phyloP scores from a whole-genome alignment of 2,329 filamentous ascomycete species.

The Xylaria sp. region DNA sequence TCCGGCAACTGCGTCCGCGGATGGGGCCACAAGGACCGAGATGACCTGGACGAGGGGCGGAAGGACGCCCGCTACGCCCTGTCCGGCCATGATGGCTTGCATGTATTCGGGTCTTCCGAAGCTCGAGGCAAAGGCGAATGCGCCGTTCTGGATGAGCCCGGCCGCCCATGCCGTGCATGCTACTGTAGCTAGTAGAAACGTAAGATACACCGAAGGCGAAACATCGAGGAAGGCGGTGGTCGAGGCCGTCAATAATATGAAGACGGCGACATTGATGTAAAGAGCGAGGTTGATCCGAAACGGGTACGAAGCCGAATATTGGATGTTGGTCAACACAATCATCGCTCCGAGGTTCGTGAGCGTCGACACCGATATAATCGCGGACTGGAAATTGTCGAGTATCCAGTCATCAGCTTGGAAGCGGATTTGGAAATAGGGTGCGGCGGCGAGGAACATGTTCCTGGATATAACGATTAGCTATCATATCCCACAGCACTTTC shows the following conservation, averaged over 20 bases:
- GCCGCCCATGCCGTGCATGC: constrained; percentile 77
- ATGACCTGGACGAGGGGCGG: constrained; percentile 82
- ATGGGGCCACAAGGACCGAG: constrained; percentile 69
- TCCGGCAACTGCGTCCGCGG: constrained; percentile 40
- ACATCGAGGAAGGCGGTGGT: constrained; percentile 69
- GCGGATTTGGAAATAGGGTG: constrained; percentile 86
- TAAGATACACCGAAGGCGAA: constrained; percentile 70
- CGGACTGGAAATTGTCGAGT: constrained; percentile 81
- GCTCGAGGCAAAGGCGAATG: constrained; percentile 86
- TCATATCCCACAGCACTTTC: constrained; percentile 17
- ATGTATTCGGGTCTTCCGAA: constrained; percentile 89
- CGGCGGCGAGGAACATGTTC: constrained; percentile 98
- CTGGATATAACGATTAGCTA: constrained; percentile 45
- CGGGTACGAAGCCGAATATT: constrained; percentile 83
- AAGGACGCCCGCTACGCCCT: constrained; percentile 88
- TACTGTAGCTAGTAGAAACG: constrained; percentile 81
- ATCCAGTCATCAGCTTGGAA: constrained; percentile 74
- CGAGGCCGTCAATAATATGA: constrained; percentile 77
- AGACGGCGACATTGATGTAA: constrained; percentile 74
- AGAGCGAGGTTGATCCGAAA: constrained; percentile 81
- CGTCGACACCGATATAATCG: constrained; percentile 85
- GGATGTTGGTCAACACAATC: constrained; percentile 76
- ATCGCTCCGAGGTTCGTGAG: constrained; percentile 78
- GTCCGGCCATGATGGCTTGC: constrained; percentile 94
- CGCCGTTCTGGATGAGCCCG: constrained; percentile 88